Evolutionary conservation across 2,329 filamentous ascomycete genomes (phyloP), one percentile per base, ranked within the genome.

Genomic region (Claviceps humidiphila): DNA sequence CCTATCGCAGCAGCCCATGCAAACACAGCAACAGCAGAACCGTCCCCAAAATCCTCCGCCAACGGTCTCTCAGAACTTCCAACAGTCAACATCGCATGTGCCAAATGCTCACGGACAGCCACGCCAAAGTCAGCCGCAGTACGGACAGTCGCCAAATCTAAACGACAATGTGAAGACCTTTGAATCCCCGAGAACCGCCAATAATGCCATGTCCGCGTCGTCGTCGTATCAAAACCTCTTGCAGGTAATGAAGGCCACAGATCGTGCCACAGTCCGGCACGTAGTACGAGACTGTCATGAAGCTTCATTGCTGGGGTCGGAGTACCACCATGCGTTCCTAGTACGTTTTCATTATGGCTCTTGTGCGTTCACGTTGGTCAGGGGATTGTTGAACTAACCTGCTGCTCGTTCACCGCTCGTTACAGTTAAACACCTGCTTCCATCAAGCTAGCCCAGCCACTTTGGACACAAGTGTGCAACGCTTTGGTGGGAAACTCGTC

Each of bases 321-420:
- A 76, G 11, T 78, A 75, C 53, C 76, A 80, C 54, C 65, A 71
- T 43, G 68, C 71, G 2, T 80, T 80, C 55, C 53, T 79, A 51
- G 75, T 80, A 61, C 67, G 75, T 71, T 51, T n/a, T 20, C 30
- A 4, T 34, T 11, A 34, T 34, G 30, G 30, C 9, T 34, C 30
- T 34, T 9, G 9, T 34, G 30, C 9, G 9, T 34, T 34, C 30
- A 4, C 3, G 30, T 34, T 3, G 5, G 17, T 13, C 50, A 26
- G 5, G 4, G 16, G 39, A 14, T 48, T 17, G 6, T 16, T 43
- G 7, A 14, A 40, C 64, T 69, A 54, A 70, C 54, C 6, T 49
- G 13, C 9, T n/a, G 2, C 22, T 22, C 9, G 9, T 11, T 34
- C 16, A 22, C 42, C 5, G 22, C 5, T 44, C 38, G 22, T n/a